Percentiles rank a stretch among this genome's conserved stretches.
Evolutionary conservation across 2,329 filamentous ascomycete species (phyloP).

Genomic region (Ophiostoma sp.): DNA sequence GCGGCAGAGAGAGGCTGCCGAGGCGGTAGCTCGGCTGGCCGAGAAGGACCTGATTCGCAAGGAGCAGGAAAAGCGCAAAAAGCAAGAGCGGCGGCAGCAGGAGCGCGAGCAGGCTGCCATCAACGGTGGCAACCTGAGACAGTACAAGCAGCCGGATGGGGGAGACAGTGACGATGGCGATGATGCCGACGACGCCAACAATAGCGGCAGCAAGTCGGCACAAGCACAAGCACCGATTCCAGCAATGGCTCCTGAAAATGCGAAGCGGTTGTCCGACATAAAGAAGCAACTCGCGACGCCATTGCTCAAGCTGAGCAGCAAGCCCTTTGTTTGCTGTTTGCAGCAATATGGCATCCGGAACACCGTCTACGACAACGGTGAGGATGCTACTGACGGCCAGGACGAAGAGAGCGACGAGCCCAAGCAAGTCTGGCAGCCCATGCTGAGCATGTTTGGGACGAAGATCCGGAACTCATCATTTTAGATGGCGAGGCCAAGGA

Average conservation of each 20-base stretch:
- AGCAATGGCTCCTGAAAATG: no score
- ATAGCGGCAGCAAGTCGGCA: not conserved
- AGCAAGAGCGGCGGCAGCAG: not conserved
- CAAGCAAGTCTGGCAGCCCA: slow-evolving; percentile 53
- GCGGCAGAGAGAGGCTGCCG: slow-evolving; percentile 24
- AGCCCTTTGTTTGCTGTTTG: slow-evolving; percentile 69
- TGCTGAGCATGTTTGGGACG: slow-evolving; percentile 66
- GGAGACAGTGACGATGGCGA: not conserved
- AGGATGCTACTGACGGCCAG: slow-evolving; percentile 46
- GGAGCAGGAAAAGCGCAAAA: not conserved
- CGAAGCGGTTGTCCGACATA: not conserved
- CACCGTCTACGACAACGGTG: slow-evolving; percentile 35
- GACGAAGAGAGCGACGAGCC: not conserved
- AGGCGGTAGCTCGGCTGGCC: not conserved
- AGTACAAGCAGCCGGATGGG: not conserved
- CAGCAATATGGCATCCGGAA: slow-evolving; percentile 66
- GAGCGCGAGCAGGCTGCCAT: not conserved
- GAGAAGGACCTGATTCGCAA: not conserved
- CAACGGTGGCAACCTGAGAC: not conserved
- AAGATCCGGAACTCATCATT: slow-evolving; percentile 45
- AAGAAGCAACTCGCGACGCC: not conserved
- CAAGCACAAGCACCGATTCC: not conserved
- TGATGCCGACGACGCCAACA: not conserved
- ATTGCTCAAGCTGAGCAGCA: slow-evolving; percentile 44
- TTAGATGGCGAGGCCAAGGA: not conserved